Evolutionary conservation across 495 filamentous ascomycete species (phyloP), one percentile per base, ranked within the genome.

Genomic region (Rhypophila decipiens): DNA sequence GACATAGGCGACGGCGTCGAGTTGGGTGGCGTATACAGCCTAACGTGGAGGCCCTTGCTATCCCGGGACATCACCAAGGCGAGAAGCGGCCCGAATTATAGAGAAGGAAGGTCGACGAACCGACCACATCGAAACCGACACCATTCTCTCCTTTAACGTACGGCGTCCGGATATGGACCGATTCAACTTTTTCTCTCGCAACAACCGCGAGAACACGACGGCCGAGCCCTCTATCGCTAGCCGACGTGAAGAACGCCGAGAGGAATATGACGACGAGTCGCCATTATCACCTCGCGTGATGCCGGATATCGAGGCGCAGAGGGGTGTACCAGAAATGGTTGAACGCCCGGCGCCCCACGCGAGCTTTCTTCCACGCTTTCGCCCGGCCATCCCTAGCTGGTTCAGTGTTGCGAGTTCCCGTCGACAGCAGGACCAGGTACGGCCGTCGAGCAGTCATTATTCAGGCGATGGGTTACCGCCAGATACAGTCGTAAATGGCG

Each of bases 371-470:
- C 24, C 45, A 44, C n/a, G 36, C 21, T 66, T 66, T 51, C 63
- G 65, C 20, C 66, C 67, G 2, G 29, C 56, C 2, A 47, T 71
- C 36, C 62, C 60, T 21, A 48, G 51, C 29, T 49, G 70, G 31
- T 62, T 71, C 51, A 59, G 60, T 13, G 46, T 44, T 27, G 40
- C 48, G 15, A 40, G 50, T 21, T 47, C 45, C 7, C 41, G 47
- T 24, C 37, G 51, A n/a, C n/a, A n/a, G 24, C 46, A 21, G 8
- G 9, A 4, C 9, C 35, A 11, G 9, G 33, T 49, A 17, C 39
- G 52, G 34, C 48, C 70, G 44, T 49, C 52, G 20, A 60, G 58
- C 46, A 65, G 50, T 27, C 49, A 53, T 20, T 60, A 59, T 24
- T 51, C 60, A 1, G 62, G 61, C 23, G 57, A 56, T n/a, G 57